These are phyloP conservation scores for Orbilia javanica DNA, from an alignment of 2,329 filamentous ascomycete species.

Conservation along the genomic window DNA sequence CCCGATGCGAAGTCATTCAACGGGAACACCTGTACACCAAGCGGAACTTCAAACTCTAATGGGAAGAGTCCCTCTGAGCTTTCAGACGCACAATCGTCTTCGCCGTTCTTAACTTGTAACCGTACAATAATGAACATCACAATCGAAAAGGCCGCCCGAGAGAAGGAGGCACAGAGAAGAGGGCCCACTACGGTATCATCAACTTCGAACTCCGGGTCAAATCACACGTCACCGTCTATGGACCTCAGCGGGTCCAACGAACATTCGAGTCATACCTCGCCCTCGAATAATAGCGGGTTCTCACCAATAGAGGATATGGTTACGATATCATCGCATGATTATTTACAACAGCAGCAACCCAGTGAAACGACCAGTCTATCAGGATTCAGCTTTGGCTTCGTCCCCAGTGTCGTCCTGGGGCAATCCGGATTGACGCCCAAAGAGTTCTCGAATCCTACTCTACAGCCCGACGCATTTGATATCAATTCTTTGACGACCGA, in stretches of 20 bases:
- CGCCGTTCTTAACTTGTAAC: slow-evolving; percentile 39
- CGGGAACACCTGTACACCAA: slow-evolving; percentile 7
- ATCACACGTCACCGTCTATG: slow-evolving; percentile 53
- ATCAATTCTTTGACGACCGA: slow-evolving; percentile 43
- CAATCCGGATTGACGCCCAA: slow-evolving; percentile 43
- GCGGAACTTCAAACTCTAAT: slow-evolving; percentile 9
- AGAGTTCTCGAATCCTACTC: slow-evolving; percentile 29
- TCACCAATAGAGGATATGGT: slow-evolving; percentile 52
- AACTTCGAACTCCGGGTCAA: slow-evolving; percentile 37
- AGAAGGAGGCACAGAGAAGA: slow-evolving; percentile 36
- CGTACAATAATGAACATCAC: slow-evolving; percentile 54
- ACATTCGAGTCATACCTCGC: slow-evolving; percentile 44
- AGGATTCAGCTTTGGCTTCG: slow-evolving; percentile 45
- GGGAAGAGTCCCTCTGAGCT: slow-evolving; percentile 27
- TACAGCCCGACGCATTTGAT: slow-evolving; percentile 45
- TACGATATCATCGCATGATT: slow-evolving; percentile 44
- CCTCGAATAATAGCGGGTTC: slow-evolving; percentile 46
- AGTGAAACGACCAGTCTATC: slow-evolving; percentile 12
- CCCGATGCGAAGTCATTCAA: not conserved
- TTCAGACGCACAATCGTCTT: slow-evolving; percentile 2
- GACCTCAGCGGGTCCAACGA: slow-evolving; percentile 45
- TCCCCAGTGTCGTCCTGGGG: not conserved
- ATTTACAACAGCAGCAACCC: slow-evolving; percentile 29
- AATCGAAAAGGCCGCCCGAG: slow-evolving; percentile 34
- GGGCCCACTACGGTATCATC: slow-evolving; percentile 24